phyloP scores from a whole-genome alignment of 2,329 filamentous ascomycete species.

The Hymenoscyphus salicellus region DNA sequence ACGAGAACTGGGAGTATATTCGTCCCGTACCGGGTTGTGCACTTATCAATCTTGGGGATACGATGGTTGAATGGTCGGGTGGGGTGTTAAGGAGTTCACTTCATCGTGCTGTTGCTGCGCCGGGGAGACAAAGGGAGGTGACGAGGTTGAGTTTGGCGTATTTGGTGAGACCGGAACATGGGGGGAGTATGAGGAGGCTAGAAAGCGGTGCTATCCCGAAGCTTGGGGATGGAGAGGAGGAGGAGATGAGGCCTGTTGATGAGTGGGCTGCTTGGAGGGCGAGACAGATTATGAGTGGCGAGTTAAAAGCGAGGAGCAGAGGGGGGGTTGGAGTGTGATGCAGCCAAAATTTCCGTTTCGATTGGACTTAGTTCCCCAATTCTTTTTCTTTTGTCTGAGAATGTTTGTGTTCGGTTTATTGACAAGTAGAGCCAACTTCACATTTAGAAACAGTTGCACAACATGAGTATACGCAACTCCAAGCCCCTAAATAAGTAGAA shows the following conservation, averaged over 20 bases:
- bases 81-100: background rate
- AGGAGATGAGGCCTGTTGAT: background rate
- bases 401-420: too few species aligned
- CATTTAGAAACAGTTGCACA: too few species aligned
- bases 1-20: conserved; percentile 4
- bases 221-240: background rate
- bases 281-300: background rate
- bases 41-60: conserved; percentile 6
- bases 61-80: conserved; percentile 2
- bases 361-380: too few species aligned
- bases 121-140: background rate
- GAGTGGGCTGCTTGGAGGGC: conserved; percentile 5
- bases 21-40: conserved; percentile 1
- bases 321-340: background rate
- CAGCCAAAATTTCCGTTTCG: too few species aligned
- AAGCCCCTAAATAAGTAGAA: too few species aligned
- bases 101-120: background rate
- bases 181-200: background rate
- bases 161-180: background rate
- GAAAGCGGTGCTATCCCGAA: background rate
- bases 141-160: background rate
- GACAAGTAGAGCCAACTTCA: too few species aligned
- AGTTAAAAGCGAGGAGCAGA: background rate
- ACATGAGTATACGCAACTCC: too few species aligned
- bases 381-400: too few species aligned